Conservation (phyloP, 768 basidiomycete genomes). For the Lentinula sp. region DNA sequence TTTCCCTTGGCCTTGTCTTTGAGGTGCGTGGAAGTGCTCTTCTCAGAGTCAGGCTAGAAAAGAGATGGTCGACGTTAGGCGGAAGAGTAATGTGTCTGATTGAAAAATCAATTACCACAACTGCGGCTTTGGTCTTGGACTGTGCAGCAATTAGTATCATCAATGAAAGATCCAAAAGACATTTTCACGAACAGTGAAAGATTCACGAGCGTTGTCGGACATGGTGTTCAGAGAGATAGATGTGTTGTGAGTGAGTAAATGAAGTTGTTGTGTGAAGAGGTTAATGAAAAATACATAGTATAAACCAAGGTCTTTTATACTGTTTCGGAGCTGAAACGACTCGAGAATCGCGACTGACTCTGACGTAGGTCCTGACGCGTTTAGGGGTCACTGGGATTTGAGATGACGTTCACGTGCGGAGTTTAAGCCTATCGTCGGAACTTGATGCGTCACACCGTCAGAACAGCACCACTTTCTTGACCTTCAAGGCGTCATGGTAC, state of each 20-base stretch:
- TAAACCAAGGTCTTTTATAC: too few relatives aligned
- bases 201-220: conserved; percentile 54
- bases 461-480: too few relatives aligned
- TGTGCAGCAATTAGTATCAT: background rate
- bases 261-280: too few relatives aligned
- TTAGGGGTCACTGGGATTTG: background rate
- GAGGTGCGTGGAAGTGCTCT: conserved; percentile 42
- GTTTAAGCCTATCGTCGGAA: background rate
- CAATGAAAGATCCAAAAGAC: background rate
- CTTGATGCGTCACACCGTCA: too few relatives aligned
- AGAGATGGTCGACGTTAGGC: background rate
- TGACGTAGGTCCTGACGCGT: background rate
- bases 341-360: too few relatives aligned
- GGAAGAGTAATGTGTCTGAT: too few relatives aligned
- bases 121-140: conserved; percentile 44
- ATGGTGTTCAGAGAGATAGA: conserved; percentile 22
- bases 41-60: conserved; percentile 51
- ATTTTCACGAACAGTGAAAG: conserved; percentile 26
- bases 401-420: background rate
- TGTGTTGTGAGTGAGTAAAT: background rate
- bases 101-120: conserved; percentile 35
- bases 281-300: too few relatives aligned
- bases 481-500: too few relatives aligned
- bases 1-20: conserved; percentile 43
- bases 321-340: too few relatives aligned